Percentiles rank a stretch among this genome's conserved stretches.
These are phyloP conservation scores for Neobulgaria alba DNA, from an alignment of 2,329 filamentous ascomycete genomes.

Conservation along the genomic window DNA sequence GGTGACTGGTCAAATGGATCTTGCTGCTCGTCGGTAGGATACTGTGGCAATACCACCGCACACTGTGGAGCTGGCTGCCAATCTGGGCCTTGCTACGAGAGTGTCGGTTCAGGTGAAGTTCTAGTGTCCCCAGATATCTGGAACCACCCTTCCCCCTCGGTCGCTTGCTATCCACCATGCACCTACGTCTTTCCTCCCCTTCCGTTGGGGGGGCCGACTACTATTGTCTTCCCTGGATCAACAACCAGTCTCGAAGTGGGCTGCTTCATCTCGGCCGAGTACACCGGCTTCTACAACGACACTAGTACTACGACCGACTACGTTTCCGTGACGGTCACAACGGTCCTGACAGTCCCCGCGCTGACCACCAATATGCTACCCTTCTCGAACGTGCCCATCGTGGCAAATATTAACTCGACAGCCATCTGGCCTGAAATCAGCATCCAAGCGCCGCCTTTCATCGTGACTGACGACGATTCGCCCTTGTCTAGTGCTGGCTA, in stretches of 20 bases:
- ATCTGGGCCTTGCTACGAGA: too few species aligned
- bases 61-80: too few species aligned
- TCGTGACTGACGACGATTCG: too few species aligned
- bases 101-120: too few species aligned
- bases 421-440: neutral
- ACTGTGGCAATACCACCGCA: too few species aligned
- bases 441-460: too few species aligned
- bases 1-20: too few species aligned
- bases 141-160: too few species aligned
- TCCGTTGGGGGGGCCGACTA: neutral
- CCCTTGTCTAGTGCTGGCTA: too few species aligned
- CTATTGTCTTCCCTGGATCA: neutral
- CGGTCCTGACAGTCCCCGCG: neutral
- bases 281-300: neutral
- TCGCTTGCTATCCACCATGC: too few species aligned
- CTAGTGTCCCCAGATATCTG: too few species aligned
- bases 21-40: too few species aligned
- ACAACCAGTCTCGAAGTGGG: slow-evolving; percentile 1
- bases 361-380: neutral
- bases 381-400: neutral
- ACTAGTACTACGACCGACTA: neutral
- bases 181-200: neutral
- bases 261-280: neutral
- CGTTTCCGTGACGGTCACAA: neutral
- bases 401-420: neutral